Evolutionary conservation across 805 yeast genomes (phyloP), one percentile per base, ranked within the genome.

Genomic region (Limtongozyma cylindracea): DNA sequence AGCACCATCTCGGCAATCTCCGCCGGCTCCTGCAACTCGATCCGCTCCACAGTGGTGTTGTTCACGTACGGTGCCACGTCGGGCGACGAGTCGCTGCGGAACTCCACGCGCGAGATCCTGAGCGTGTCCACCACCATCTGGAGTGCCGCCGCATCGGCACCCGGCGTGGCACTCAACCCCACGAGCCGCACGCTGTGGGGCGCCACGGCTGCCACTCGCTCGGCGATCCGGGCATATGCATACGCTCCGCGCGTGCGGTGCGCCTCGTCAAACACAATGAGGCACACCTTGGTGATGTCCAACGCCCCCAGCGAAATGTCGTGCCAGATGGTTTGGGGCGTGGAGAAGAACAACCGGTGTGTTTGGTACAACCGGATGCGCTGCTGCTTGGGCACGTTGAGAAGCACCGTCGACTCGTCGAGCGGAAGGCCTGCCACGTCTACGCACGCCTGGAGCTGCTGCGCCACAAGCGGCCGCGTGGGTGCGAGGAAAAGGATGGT

Each of bases 401-500:
- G 43, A 25, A 82, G 44, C 21, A 82, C 73, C 0, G 94, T 91
- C 2, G 84, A 74, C 20, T 70, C 70, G 12, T 58, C 48, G 21
- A 67, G 48, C 1, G 91, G 71, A 11, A 91, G 63, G 3, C 94
- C 95, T 0, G 92, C 70, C 10, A 76, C 66, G 6, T 77, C 71
- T 24, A 78, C 56, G 38, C 93, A 88, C 1, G 96, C 95, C 35
- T 72, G 73, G 31, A 84, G 73, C 44, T 88, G 98, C 45, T 88
- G 99, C 1, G 93, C 82, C 5, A 88, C 96, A 24, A 88, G 53
- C 0, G 99, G 99, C 30, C 82, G 55, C 2, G 99, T 88, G 0
- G 99, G 99, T 0, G 99, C 98, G 70, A 84, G 69, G 41, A 88
- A 88, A 2, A 91, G 61, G 31, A 88, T 64, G 36, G 82, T 88